Percentiles rank a stretch among this genome's conserved stretches.
These are phyloP conservation scores for Amanita pallidorosea DNA, from an alignment of 768 basidiomycete species.

Conservation along the genomic window DNA sequence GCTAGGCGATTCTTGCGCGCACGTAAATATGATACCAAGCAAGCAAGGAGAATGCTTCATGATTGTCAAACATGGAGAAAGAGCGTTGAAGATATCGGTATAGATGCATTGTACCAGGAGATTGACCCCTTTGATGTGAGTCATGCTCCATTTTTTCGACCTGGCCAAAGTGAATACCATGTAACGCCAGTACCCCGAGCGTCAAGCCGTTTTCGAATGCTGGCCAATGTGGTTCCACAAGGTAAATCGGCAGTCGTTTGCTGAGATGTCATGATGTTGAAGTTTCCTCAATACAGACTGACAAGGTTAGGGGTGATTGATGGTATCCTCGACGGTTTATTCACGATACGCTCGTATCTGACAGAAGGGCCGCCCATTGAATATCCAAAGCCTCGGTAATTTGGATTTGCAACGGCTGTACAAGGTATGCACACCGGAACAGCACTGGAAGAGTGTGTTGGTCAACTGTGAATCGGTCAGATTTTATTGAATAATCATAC, in stretches of 20 bases:
- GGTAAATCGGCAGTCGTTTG: constrained; percentile 17
- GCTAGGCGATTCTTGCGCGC: constrained; percentile 67
- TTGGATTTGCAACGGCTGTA: constrained; percentile 50
- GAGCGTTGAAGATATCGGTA: constrained; percentile 51
- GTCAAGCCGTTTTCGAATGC: constrained; percentile 56
- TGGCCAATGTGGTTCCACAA: constrained; percentile 81
- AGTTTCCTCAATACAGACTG: constrained; percentile 30
- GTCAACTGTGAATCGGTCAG: constrained; percentile 52
- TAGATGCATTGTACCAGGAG: constrained; percentile 49
- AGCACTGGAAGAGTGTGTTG: constrained; percentile 51
- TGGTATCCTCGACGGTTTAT: neutral
- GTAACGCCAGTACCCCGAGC: constrained; percentile 49
- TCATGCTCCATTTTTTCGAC: constrained; percentile 4
- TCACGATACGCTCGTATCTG: neutral
- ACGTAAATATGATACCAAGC: constrained; percentile 48
- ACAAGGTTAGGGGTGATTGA: constrained; percentile 38
- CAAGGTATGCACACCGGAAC: constrained; percentile 44
- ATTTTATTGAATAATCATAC: neutral
- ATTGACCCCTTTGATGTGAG: constrained; percentile 67
- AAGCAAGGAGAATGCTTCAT: constrained; percentile 53
- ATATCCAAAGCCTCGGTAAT: constrained; percentile 53
- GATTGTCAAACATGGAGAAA: constrained; percentile 63
- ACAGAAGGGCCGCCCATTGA: constrained; percentile 62
- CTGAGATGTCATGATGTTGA: neutral
- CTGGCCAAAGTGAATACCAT: neutral